A percentile compares a stretch with the other conserved stretches of the same genome.
These are phyloP conservation scores for Apiospora phragmitis DNA, from an alignment of 2,329 filamentous ascomycete genomes.

Conservation along the genomic window DNA sequence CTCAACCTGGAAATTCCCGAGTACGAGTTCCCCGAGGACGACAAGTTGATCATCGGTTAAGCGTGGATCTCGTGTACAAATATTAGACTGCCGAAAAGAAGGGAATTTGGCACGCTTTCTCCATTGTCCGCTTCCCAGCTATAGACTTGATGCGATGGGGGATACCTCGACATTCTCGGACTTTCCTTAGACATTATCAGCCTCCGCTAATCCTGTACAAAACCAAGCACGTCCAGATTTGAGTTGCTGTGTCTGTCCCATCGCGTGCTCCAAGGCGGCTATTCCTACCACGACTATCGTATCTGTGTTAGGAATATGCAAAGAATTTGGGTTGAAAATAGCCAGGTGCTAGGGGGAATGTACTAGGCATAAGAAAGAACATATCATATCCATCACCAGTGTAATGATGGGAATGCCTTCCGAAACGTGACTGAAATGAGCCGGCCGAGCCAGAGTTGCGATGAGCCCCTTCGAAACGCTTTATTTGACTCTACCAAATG, in stretches of 20 bases:
- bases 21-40: constrained; percentile 92
- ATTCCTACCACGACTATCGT: not conserved
- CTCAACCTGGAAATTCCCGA: constrained; percentile 93
- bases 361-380: not conserved
- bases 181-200: constrained; percentile 30
- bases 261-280: not conserved
- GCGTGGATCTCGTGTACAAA: constrained; percentile 30
- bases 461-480: not conserved
- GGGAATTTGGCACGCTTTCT: constrained; percentile 11
- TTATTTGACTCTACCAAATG: not conserved
- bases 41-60: constrained; percentile 91
- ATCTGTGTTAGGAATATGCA: not conserved
- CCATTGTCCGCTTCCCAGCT: constrained; percentile 15
- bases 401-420: not conserved
- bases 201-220: constrained; percentile 32
- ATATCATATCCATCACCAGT: not conserved
- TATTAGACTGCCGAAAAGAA: constrained; percentile 26
- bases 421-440: not conserved
- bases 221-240: constrained; percentile 27
- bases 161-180: constrained; percentile 6
- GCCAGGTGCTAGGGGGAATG: not conserved
- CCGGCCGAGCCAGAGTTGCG: not conserved
- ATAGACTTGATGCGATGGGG: constrained; percentile 29
- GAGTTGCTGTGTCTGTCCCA: constrained; percentile 1
- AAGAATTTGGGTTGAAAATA: not conserved